Evolutionary conservation across 495 filamentous ascomycete genomes (phyloP), one percentile per base, ranked within the genome.

Genomic region (Penicillium antarcticum): DNA sequence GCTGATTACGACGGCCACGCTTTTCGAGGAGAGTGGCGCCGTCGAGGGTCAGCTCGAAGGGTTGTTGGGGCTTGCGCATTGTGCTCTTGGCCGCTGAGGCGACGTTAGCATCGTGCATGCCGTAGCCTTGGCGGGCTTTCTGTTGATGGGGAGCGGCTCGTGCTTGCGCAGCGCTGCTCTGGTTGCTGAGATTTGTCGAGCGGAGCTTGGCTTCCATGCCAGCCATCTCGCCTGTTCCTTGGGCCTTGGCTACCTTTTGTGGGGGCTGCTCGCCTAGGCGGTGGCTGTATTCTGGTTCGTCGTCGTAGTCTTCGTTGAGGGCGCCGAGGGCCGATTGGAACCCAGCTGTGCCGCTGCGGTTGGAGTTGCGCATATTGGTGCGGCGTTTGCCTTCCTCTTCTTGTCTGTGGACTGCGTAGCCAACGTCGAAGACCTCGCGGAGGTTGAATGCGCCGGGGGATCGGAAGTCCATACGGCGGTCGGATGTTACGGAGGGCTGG

Each of bases 341-440:
- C n/a, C 63, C 60, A n/a, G 71, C 64, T 1, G 61, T 80, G 16
- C 71, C 74, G 29, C 80, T 82, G 24, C 84, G 80, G 65, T 83
- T 88, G 56, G 86, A 86, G 62, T 87, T 82, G 56, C 85, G 85
- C 67, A 78, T 79, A 57, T 83, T 80, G 73, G 92, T 95, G 32
- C 89, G 82, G 31, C 92, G 86, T 70, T 96, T 97, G 61, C 81
- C 84, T 69, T 97, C 94, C 68, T 98, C 94, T 67, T 97, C 94
- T 68, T 97, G 90, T 26, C 94, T 80, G 63, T 97, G 94, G 13
- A 98, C 94, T 18, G 94, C 90, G 60, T 98, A 97, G 31, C 89
- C 86, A 42, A 98, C 94, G 62, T 98, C 94, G 58, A 98, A 98
- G 12, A 97, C 90, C 62, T 98, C 94, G 43, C 94, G 88, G 17